These are phyloP conservation scores for Mycena sp. DNA, from an alignment of 1,284 basidiomycete genomes.

Conservation along the genomic window DNA sequence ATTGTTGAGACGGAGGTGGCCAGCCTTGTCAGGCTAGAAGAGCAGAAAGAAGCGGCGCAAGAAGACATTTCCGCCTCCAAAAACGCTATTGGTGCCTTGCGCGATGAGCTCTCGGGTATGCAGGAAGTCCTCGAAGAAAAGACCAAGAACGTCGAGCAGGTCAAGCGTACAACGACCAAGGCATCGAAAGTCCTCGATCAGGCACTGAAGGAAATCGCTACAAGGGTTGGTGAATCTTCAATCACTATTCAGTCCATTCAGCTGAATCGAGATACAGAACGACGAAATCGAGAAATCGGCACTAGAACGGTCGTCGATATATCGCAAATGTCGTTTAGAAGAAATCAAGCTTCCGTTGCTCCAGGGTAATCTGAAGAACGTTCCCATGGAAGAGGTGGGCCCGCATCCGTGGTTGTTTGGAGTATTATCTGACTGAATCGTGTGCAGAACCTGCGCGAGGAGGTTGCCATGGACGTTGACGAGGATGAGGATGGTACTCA, in stretches of 20 bases:
- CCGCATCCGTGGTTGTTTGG: not conserved
- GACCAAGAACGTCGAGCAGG: conserved; percentile 77
- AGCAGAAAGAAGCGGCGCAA: conserved; percentile 67
- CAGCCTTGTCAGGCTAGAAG: conserved; percentile 65
- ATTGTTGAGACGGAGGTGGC: conserved; percentile 65
- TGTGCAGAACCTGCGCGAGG: conserved; percentile 78
- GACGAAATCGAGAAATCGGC: conserved; percentile 93
- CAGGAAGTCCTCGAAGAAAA: conserved; percentile 75
- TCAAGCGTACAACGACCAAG: conserved; percentile 77
- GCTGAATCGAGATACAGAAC: conserved; percentile 62
- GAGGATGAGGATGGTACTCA: conserved; percentile 85
- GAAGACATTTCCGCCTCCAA: conserved; percentile 75
- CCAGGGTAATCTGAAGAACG: conserved; percentile 82
- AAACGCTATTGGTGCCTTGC: conserved; percentile 65
- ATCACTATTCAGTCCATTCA: not conserved
- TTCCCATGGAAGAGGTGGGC: conserved; percentile 93
- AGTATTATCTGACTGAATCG: not conserved
- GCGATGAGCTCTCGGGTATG: conserved; percentile 68
- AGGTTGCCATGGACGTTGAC: conserved; percentile 91
- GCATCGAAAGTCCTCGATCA: conserved; percentile 85
- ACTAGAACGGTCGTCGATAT: conserved; percentile 87
- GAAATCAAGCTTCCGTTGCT: conserved; percentile 88
- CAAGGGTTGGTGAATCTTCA: conserved; percentile 59
- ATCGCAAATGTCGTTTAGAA: conserved; percentile 93
- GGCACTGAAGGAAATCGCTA: conserved; percentile 89